Evolutionary conservation across 1,284 basidiomycete genomes (phyloP), one percentile per base, ranked within the genome.

Genomic region (Sanghuangporus baumii): DNA sequence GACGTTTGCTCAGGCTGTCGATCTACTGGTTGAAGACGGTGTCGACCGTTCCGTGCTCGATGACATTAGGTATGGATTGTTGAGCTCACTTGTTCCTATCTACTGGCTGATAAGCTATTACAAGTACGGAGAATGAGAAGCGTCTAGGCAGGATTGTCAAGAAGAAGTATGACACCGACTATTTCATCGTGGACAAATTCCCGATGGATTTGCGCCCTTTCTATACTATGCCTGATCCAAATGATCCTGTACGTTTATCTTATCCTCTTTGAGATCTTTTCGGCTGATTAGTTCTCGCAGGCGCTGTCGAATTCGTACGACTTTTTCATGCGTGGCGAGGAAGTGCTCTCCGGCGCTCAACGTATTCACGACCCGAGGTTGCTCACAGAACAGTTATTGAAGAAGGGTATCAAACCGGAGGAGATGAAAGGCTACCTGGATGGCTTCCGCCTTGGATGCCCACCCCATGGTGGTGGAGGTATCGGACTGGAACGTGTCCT

Each of bases 241-340:
- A 84, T 65, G 88, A 97, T 76, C 86, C 91, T 8, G 93, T 94
- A 70, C 69, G 88, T 74, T 23, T 41, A 36, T 31, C 0, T 11
- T 37, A 18, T 12, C 20, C n/a, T 38, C 20, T n/a, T 52, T 51
- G 9, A 2, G 59, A 36, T 14, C 46, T 37, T 69, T 59, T 59
- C 47, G 38, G 48, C 59, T 61, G 55, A 63, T 46, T 16, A 41
- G 50, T 62, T 55, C 47, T 43, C 41, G 26, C 69, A 94, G 87
- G 86, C 86, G 16, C 82, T 98, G 61, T 97, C 96, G 61, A 98
- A 99, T 79, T 98, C 96, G 51, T 99, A 99, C 76, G 96, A 99
- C 78, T 98, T 99, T 77, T 98, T 99, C 85, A 98, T 99, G 94
- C 88, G 96, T 47, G 96, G 96, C 12, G 95, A 99, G 76, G 96